phyloP scores from a whole-genome alignment of 2,329 filamentous ascomycete genomes.

The Rhynchosporium agropyri region DNA sequence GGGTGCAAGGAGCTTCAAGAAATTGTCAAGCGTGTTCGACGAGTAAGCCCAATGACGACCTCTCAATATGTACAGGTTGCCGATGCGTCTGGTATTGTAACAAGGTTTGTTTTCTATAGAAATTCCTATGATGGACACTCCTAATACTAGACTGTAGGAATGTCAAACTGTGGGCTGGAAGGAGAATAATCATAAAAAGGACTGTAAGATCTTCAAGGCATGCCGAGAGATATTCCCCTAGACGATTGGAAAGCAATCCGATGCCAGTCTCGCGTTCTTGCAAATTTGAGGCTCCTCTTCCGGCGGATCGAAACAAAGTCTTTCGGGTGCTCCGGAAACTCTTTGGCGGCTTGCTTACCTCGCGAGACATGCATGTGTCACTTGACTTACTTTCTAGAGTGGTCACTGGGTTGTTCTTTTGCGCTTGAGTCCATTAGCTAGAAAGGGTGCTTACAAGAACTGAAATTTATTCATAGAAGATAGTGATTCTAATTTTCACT shows the following conservation, averaged over 20 bases:
- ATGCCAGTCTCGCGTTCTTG: no score
- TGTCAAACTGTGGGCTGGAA: constrained; percentile 39
- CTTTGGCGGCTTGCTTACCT: no score
- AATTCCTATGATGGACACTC: not conserved
- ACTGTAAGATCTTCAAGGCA: constrained; percentile 37
- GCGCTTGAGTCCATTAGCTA: no score
- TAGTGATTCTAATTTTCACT: no score
- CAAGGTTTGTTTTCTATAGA: constrained; percentile 33
- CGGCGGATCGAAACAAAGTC: no score
- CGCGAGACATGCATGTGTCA: no score
- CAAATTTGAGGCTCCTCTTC: not conserved
- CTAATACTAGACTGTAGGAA: constrained; percentile 23
- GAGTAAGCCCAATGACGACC: constrained; percentile 18
- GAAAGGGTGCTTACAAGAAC: no score
- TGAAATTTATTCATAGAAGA: no score
- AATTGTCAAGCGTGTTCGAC: constrained; percentile 35
- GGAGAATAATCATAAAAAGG: constrained; percentile 36
- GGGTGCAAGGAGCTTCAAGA: not conserved
- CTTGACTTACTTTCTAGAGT: no score
- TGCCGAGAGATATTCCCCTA: constrained; percentile 18
- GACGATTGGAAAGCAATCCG: no score
- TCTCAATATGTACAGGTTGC: constrained; percentile 38
- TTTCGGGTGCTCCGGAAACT: no score
- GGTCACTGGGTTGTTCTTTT: no score
- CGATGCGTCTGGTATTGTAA: constrained; percentile 39